Conservation (phyloP, 2,329 filamentous ascomycete species). For the Delphinella strobiligena region DNA sequence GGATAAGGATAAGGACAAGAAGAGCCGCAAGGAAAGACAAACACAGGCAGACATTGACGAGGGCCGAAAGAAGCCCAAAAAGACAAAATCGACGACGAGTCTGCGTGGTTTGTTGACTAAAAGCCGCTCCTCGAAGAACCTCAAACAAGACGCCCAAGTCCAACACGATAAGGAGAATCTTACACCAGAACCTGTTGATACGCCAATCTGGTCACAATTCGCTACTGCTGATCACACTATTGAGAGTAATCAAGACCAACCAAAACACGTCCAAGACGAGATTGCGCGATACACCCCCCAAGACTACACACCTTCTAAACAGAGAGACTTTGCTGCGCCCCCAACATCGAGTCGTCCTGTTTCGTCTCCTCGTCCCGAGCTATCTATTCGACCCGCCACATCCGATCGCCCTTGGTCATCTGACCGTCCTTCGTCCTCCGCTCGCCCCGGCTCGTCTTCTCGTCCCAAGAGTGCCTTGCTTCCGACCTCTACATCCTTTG, state of each 20-base stretch:
- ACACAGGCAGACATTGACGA: constrained; percentile 4
- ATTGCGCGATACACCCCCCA: constrained; percentile 47
- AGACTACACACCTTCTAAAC: constrained; percentile 48
- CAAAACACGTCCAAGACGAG: constrained; percentile 35
- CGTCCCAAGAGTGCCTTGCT: constrained; percentile 16
- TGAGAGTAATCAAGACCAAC: background rate
- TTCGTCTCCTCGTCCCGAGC: too few species aligned
- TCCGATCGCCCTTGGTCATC: constrained; percentile 7
- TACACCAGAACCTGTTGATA: constrained; percentile 45
- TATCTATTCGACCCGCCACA: constrained; percentile 10
- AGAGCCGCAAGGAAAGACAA: constrained; percentile 1
- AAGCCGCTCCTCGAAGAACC: constrained; percentile 53
- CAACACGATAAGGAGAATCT: constrained; percentile 69
- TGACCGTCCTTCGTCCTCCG: background rate
- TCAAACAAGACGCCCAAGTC: constrained; percentile 40
- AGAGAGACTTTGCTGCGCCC: constrained; percentile 49
- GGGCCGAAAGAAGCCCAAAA: constrained; percentile 34
- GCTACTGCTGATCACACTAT: constrained; percentile 26
- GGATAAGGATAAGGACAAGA: background rate
- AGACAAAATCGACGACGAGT: constrained; percentile 73
- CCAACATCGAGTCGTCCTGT: too few species aligned
- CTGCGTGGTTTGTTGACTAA: constrained; percentile 65
- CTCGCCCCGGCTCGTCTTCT: background rate
- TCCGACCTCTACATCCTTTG: constrained; percentile 2
- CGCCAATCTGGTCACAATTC: constrained; percentile 77